Conservation (phyloP, 768 basidiomycete genomes). For the Botryobasidium botryosum region DNA sequence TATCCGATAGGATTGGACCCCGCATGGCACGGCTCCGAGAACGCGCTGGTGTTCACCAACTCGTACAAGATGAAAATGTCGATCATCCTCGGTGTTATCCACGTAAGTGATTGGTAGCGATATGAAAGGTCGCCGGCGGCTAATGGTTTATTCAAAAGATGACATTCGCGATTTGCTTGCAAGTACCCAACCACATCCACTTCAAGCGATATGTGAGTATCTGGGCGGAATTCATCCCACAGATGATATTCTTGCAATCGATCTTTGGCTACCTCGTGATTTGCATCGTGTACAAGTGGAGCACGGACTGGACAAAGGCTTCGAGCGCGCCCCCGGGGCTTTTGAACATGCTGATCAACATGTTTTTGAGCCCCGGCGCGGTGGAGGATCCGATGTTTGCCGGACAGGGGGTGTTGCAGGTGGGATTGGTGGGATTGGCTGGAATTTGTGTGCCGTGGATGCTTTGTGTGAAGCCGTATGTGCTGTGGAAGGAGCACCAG, state of each 20-base stretch:
- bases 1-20: constrained; percentile 95
- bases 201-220: constrained; percentile 81
- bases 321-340: constrained; percentile 66
- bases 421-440: constrained; percentile 60
- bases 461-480: constrained; percentile 81
- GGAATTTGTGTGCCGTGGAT: constrained; percentile 88
- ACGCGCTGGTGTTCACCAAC: constrained; percentile 84
- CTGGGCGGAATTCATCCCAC: constrained; percentile 90
- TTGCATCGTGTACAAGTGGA: constrained; percentile 97
- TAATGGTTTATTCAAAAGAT: constrained; percentile 37
- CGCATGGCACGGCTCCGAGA: constrained; percentile 86
- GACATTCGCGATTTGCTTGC: constrained; percentile 94
- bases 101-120: constrained; percentile 36
- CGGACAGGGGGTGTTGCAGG: constrained; percentile 77
- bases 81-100: constrained; percentile 86
- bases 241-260: constrained; percentile 92
- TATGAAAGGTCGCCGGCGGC: neutral
- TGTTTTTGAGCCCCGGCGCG: constrained; percentile 85
- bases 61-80: constrained; percentile 99
- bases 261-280: constrained; percentile 94
- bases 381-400: constrained; percentile 61
- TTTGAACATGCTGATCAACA: constrained; percentile 87
- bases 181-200: constrained; percentile 87
- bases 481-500: constrained; percentile 79
- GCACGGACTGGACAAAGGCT: constrained; percentile 70